phyloP scores from a whole-genome alignment of 1,139 yeast genomes.

The Hyphopichia khmerensis region DNA sequence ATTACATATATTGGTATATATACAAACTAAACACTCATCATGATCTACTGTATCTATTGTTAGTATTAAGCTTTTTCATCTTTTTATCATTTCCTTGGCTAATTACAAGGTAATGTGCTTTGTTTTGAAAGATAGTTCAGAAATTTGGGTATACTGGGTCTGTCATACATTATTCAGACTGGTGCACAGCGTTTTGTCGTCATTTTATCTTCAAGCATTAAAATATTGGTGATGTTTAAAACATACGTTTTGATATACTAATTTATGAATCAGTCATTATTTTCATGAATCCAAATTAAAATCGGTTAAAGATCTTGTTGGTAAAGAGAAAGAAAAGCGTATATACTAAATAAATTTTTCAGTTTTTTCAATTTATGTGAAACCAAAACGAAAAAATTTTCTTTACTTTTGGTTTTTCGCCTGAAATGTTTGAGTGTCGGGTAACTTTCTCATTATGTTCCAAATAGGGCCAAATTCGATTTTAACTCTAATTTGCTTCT shows the following conservation, averaged over 20 bases:
- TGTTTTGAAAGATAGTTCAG: slow-evolving; percentile 27
- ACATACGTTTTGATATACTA: neutral
- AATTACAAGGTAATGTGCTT: neutral
- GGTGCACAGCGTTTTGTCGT: slow-evolving; percentile 55
- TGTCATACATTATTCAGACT: slow-evolving; percentile 52
- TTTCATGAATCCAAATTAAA: no score
- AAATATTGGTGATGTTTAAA: neutral
- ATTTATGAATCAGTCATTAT: neutral
- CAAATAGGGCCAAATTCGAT: slow-evolving; percentile 1
- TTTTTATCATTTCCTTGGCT: no score
- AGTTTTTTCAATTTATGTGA: neutral
- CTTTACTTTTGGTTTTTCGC: neutral
- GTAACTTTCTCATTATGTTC: slow-evolving; percentile 1
- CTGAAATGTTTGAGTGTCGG: neutral
- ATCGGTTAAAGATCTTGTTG: no score
- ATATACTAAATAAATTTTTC: neutral
- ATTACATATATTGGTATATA: no score
- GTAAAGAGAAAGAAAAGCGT: neutral
- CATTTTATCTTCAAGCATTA: slow-evolving; percentile 16
- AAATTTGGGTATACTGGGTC: slow-evolving; percentile 52
- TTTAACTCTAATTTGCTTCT: neutral
- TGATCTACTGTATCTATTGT: no score
- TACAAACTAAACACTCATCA: no score
- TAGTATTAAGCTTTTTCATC: no score
- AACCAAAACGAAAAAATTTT: neutral